Percentiles rank a stretch among this genome's conserved stretches.
Evolutionary conservation across 352 stramenopile species (phyloP).

Genomic region (Globisporangium recalcitrans): DNA sequence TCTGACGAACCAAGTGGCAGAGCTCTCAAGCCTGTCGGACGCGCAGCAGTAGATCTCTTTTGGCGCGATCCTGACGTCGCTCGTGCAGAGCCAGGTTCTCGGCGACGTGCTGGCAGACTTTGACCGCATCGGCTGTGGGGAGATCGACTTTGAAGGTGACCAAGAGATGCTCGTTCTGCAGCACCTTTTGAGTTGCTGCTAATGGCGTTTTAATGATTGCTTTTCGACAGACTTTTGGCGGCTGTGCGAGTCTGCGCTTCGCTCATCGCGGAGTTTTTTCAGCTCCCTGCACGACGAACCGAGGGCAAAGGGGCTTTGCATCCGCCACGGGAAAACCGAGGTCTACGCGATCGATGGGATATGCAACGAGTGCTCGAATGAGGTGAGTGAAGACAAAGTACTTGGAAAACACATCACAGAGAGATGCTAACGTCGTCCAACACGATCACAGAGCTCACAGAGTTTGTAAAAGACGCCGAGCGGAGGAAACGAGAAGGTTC

Average conservation of each 20-base stretch:
- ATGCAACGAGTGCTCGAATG: conserved; percentile 38
- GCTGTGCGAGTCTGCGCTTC: conserved; percentile 34
- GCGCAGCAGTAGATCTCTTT: conserved; percentile 20
- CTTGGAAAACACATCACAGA: too few relatives aligned
- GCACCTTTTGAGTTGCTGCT: background rate
- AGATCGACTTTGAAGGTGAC: conserved; percentile 61
- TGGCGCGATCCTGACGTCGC: conserved; percentile 26
- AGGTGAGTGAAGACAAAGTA: conserved; percentile 28
- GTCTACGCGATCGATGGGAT: conserved; percentile 39
- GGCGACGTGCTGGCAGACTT: conserved; percentile 36
- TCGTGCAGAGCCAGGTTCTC: conserved; percentile 45
- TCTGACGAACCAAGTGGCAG: background rate
- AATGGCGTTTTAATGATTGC: background rate
- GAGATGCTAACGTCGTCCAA: too few relatives aligned
- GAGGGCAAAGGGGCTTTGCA: conserved; percentile 37
- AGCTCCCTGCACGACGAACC: conserved; percentile 36
- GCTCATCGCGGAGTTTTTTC: conserved; percentile 23
- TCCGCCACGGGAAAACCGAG: conserved; percentile 43
- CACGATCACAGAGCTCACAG: conserved; percentile 20
- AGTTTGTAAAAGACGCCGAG: conserved; percentile 33
- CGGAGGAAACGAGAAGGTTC: conserved; percentile 22
- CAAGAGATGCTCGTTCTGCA: background rate
- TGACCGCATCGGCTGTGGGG: conserved; percentile 41
- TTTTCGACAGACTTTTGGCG: conserved; percentile 38
- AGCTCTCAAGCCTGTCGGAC: conserved; percentile 23